These are phyloP conservation scores for Candida palmyrensis DNA, from an alignment of 805 yeast genomes.

Conservation along the genomic window DNA sequence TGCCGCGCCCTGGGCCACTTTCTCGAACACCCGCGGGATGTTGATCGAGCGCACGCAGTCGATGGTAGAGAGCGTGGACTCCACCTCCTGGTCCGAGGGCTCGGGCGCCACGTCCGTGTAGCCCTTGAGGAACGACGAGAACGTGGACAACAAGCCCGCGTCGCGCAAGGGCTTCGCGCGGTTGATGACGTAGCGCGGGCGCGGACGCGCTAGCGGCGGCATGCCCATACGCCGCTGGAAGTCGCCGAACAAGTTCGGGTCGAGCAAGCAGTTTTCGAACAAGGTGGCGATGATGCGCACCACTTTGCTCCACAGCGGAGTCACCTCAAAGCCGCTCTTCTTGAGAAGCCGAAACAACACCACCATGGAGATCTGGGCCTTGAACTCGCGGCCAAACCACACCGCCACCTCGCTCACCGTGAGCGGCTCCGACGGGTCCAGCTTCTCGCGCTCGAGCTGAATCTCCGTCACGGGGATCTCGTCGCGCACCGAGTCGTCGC, in stretches of 20 bases:
- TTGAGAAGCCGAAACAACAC: constrained; percentile 76
- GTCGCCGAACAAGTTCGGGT: constrained; percentile 52
- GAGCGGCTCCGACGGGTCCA: constrained; percentile 40
- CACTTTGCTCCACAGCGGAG: constrained; percentile 58
- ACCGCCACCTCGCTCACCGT: constrained; percentile 80
- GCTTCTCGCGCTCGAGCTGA: constrained; percentile 42
- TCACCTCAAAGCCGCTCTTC: constrained; percentile 46
- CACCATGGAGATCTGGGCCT: constrained; percentile 85
- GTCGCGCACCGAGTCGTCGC: constrained; percentile 19
- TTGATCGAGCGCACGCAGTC: constrained; percentile 78
- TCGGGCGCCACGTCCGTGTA: constrained; percentile 81
- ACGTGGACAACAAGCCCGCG: constrained; percentile 78
- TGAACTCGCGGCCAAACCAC: constrained; percentile 82
- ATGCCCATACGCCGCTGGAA: constrained; percentile 57
- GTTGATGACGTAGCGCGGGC: constrained; percentile 62
- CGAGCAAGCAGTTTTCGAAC: constrained; percentile 66
- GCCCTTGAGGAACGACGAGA: constrained; percentile 89
- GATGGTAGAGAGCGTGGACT: constrained; percentile 72
- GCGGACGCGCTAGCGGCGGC: constrained; percentile 52
- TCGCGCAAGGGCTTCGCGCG: constrained; percentile 64
- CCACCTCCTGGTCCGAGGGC: constrained; percentile 91
- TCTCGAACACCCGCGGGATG: constrained; percentile 50
- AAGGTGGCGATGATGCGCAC: constrained; percentile 57
- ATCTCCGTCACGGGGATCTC: constrained; percentile 42
- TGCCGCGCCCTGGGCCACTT: constrained; percentile 38